phyloP scores from a whole-genome alignment of 352 stramenopile species.

The Pythium brachiatum region DNA sequence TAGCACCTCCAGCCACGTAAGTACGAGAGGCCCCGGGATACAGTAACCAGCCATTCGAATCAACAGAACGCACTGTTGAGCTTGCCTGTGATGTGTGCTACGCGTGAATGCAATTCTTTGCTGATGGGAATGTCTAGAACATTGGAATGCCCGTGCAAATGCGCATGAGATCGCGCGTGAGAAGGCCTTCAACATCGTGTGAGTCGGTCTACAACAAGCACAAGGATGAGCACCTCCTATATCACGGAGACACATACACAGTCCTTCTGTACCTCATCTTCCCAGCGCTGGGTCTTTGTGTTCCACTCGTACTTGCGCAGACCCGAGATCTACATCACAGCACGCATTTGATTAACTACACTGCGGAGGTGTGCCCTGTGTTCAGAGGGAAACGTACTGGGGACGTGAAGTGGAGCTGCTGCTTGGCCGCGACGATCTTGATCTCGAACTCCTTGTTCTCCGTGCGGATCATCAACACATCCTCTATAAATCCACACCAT shows the following conservation, averaged over 20 bases:
- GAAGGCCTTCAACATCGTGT: slow-evolving; percentile 75
- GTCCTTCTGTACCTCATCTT: slow-evolving; percentile 79
- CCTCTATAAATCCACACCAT: slow-evolving; percentile 30
- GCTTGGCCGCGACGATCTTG: slow-evolving; percentile 50
- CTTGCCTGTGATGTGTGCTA: slow-evolving; percentile 11
- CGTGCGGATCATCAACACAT: slow-evolving; percentile 45
- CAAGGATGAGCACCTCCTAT: too few relatives aligned
- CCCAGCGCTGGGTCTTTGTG: slow-evolving; percentile 59
- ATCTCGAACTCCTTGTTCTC: slow-evolving; percentile 63
- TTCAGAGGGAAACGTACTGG: slow-evolving; percentile 28
- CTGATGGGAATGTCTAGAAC: too few relatives aligned
- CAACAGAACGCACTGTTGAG: background rate
- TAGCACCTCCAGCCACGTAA: slow-evolving; percentile 10
- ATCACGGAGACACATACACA: too few relatives aligned
- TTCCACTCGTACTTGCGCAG: slow-evolving; percentile 78
- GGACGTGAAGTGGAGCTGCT: slow-evolving; percentile 69
- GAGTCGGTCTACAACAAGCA: slow-evolving; percentile 42
- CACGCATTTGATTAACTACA: too few relatives aligned
- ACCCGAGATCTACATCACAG: slow-evolving; percentile 55
- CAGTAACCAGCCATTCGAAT: slow-evolving; percentile 6
- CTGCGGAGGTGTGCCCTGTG: too few relatives aligned
- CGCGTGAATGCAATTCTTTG: too few relatives aligned
- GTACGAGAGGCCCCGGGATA: background rate
- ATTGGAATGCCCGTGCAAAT: slow-evolving; percentile 62
- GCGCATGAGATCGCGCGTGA: slow-evolving; percentile 82